Percentiles rank a stretch among this genome's conserved stretches.
These are phyloP conservation scores for Carex arenaria DNA, from an alignment of 202 grass and related monocot species.

Conservation along the genomic window DNA sequence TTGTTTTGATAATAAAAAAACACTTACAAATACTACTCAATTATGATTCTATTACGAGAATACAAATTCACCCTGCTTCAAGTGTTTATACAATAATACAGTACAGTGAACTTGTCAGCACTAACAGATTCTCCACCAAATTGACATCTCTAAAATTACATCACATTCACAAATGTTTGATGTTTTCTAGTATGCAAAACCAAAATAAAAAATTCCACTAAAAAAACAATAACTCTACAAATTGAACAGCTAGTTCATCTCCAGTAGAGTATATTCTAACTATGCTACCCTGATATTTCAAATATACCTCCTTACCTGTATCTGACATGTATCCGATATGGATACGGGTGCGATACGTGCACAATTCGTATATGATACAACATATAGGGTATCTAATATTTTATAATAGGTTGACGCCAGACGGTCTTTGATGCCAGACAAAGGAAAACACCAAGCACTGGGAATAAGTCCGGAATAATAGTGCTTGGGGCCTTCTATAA, in stretches of 20 bases:
- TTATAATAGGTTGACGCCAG: too few species aligned
- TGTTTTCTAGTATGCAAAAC: not conserved
- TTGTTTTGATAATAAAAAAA: not conserved
- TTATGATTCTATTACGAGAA: not conserved
- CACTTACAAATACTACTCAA: not conserved
- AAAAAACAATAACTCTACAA: not conserved
- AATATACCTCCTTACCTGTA: too few species aligned
- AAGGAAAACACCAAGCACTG: too few species aligned
- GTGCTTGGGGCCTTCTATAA: too few species aligned
- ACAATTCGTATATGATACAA: too few species aligned
- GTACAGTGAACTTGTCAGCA: not conserved
- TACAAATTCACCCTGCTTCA: not conserved
- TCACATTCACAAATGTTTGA: too few species aligned
- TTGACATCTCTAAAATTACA: not conserved
- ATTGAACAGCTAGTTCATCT: not conserved
- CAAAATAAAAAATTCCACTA: not conserved
- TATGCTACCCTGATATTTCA: too few species aligned
- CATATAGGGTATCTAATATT: too few species aligned
- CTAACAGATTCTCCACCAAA: not conserved
- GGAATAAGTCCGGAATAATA: too few species aligned
- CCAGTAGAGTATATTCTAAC: slow-evolving; percentile 24
- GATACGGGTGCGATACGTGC: too few species aligned
- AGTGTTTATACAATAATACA: not conserved
- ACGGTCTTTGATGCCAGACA: too few species aligned
- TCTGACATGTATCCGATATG: too few species aligned